Evolutionary conservation across 1,284 basidiomycete species (phyloP).

Genomic region (Irpex lacteus): DNA sequence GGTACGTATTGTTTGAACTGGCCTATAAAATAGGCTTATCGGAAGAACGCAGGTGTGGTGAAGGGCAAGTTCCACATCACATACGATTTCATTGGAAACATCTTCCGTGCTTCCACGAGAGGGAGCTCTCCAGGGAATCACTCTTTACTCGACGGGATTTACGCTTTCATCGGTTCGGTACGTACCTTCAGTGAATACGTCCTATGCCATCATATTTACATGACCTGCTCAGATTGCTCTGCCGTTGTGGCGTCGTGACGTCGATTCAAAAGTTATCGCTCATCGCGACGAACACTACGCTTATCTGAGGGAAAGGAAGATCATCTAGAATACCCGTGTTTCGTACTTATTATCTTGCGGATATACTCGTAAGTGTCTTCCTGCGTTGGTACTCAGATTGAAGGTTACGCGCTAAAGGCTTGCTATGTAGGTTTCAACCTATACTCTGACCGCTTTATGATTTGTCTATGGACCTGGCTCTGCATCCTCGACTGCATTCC

Average conservation of each 20-base stretch:
- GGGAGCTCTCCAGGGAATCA: slow-evolving; percentile 70
- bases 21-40: not conserved
- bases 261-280: slow-evolving; percentile 43
- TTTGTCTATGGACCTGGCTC: too few relatives aligned
- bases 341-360: not conserved
- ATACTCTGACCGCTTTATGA: not conserved
- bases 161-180: slow-evolving; percentile 42
- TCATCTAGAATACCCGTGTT: not conserved
- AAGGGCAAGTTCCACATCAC: slow-evolving; percentile 78
- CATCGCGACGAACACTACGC: slow-evolving; percentile 47
- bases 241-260: slow-evolving; percentile 49
- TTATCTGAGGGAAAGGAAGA: slow-evolving; percentile 34
- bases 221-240: slow-evolving; percentile 40
- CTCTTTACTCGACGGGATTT: slow-evolving; percentile 51
- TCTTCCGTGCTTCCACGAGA: slow-evolving; percentile 70
- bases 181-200: slow-evolving; percentile 20
- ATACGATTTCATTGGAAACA: slow-evolving; percentile 62
- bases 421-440: not conserved
- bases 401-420: not conserved
- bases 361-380: not conserved
- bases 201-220: not conserved
- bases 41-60: slow-evolving; percentile 52
- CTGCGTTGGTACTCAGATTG: not conserved
- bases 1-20: slow-evolving; percentile 43
- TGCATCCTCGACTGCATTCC: too few relatives aligned